These are phyloP conservation scores for Scheffersomyces spartinae DNA, from an alignment of 805 yeast species.

Conservation along the genomic window DNA sequence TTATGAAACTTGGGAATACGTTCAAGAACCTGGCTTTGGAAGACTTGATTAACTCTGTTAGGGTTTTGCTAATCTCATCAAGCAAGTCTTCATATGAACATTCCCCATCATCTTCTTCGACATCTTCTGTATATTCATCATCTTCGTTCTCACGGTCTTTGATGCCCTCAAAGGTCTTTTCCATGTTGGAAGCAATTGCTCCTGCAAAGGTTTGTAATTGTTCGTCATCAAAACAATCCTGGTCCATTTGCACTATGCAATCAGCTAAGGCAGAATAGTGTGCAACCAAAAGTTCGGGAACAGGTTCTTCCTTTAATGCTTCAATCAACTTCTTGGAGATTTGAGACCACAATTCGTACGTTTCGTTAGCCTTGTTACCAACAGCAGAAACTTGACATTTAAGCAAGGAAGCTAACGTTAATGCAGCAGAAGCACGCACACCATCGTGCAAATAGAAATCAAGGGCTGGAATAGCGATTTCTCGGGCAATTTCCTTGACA, in stretches of 20 bases:
- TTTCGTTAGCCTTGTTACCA: conserved; percentile 40
- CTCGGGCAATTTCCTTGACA: conserved; percentile 65
- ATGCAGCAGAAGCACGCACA: conserved; percentile 85
- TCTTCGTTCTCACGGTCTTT: conserved; percentile 62
- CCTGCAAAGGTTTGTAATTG: conserved; percentile 48
- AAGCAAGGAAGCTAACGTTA: conserved; percentile 68
- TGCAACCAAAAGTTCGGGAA: conserved; percentile 68
- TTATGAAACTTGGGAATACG: conserved; percentile 52
- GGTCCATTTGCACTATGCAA: conserved; percentile 58
- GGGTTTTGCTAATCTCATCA: conserved; percentile 72
- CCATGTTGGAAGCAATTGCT: conserved; percentile 48
- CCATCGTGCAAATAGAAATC: conserved; percentile 91
- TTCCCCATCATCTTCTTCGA: conserved; percentile 69
- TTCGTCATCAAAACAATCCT: conserved; percentile 40
- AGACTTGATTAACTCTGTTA: conserved; percentile 60
- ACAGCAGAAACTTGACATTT: conserved; percentile 47
- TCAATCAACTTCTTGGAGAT: conserved; percentile 57
- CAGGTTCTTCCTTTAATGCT: conserved; percentile 67
- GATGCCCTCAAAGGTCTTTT: conserved; percentile 61
- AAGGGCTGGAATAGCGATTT: conserved; percentile 77
- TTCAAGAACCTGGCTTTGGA: conserved; percentile 47
- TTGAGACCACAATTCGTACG: conserved; percentile 59
- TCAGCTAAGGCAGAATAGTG: conserved; percentile 64
- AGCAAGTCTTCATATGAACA: conserved; percentile 81
- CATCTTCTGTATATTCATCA: conserved; percentile 81